Base-by-base conservation (phyloP, 2,329 filamentous ascomycete species). In the Nemania sp. region DNA sequence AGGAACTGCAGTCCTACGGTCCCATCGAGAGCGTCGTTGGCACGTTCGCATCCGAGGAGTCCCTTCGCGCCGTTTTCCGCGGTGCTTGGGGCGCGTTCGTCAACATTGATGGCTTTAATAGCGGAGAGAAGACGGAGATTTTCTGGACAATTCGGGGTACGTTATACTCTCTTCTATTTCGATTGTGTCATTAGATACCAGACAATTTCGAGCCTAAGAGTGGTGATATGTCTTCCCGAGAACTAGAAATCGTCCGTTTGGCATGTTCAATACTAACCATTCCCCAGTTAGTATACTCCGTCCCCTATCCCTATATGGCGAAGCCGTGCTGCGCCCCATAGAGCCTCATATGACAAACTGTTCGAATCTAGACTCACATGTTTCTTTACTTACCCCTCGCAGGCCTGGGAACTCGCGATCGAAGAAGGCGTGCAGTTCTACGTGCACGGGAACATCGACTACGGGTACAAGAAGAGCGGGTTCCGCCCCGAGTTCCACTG, bases 81-180 rank as follows among this genome's bases (percentile, higher is more conserved):
- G 83, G 81, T 5, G 82, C 81, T 54, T 80, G 82, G 70, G 82
- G 81, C n/a, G 84, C 84, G 3, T 87, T 84, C 69, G 77, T 88
- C 55, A 88, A 88, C 72, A 83, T 86, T 49, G 85, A 87, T 69
- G 84, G 84, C 15, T 87, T 86, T 74, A 86, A 85, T 66, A 77
- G 77, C 26, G 86, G 85, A 38, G 85, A 87, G 74, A 87, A 86
- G 72, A 79, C 79, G 0, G 85, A 87, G 73, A 81, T 81, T 1
- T 87, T 79, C 72, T 87, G 81, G 83, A 76, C 79, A 5, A 79
- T 85, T 55, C 77, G 83, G 47, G 68, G 65, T 65, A 22, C 41
- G 58, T 13, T 5, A 8, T 49, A 47, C 27, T 45, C 29, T 22
- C 32, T 24, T 24, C n/a, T 11, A 29, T 27, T n/a, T 5, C n/a